Evolutionary conservation across 495 filamentous ascomycete species (phyloP).

Genomic region (Penicillium roqueforti): DNA sequence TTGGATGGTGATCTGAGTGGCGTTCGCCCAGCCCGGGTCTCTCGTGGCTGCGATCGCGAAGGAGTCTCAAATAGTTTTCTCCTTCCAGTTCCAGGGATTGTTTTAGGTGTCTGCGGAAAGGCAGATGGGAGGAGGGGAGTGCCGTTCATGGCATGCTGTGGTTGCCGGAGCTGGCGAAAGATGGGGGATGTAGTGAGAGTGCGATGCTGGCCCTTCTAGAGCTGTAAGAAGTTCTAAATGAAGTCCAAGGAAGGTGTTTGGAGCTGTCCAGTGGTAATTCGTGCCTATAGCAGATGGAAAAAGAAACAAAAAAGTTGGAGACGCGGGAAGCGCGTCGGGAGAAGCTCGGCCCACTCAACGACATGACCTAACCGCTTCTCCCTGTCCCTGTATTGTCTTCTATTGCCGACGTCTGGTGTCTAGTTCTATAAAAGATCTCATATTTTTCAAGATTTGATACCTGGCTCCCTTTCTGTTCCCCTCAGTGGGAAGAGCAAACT

Average conservation of each 20-base stretch:
- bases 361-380: conserved; percentile 14
- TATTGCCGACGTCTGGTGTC: background rate
- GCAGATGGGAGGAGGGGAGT: conserved; percentile 71
- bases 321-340: conserved; percentile 31
- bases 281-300: conserved; percentile 1
- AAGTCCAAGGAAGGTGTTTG: background rate
- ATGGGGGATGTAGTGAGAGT: background rate
- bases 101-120: conserved; percentile 61
- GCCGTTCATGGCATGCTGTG: conserved; percentile 65
- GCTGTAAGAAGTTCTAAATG: background rate
- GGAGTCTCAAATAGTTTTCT: conserved; percentile 33
- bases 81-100: conserved; percentile 27
- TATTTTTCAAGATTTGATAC: background rate
- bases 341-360: conserved; percentile 29
- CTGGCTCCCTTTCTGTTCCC: background rate
- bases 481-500: background rate
- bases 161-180: conserved; percentile 18
- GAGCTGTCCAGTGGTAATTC: background rate
- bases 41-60: conserved; percentile 23
- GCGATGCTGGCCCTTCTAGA: background rate
- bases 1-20: conserved; percentile 18
- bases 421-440: background rate
- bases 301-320: conserved; percentile 22
- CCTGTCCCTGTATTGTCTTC: background rate
- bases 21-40: conserved; percentile 4